A percentile compares a stretch with the other conserved stretches of the same genome.
Conservation (phyloP, 2,329 filamentous ascomycete species). For the Fusarium sp. region DNA sequence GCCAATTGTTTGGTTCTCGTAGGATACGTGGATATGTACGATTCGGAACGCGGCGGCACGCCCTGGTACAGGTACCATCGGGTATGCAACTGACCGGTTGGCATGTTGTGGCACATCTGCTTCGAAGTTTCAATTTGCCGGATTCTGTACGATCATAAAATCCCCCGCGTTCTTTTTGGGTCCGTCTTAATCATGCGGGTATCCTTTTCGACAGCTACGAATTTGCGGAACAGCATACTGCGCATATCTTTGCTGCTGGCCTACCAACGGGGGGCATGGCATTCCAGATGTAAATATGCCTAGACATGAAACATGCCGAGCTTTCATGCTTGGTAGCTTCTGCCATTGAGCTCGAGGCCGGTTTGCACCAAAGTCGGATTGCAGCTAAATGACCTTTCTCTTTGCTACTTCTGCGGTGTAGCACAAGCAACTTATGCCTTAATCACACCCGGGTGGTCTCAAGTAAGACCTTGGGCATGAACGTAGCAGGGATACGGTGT, state of each 20-base stretch:
- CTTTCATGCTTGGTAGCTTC: neutral
- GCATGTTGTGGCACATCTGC: constrained; percentile 9
- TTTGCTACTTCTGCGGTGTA: neutral
- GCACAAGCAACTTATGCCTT: neutral
- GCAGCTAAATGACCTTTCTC: neutral
- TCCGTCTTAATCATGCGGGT: neutral
- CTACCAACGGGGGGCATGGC: neutral
- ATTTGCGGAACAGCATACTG: neutral
- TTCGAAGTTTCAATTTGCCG: constrained; percentile 1
- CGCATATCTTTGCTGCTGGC: neutral
- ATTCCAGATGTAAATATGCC: neutral
- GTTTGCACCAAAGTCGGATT: neutral
- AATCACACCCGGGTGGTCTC: neutral
- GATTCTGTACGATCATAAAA: constrained; percentile 2
- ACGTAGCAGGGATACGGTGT: neutral
- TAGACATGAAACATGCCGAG: neutral
- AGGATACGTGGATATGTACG: neutral
- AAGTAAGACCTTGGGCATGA: neutral
- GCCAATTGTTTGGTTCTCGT: neutral
- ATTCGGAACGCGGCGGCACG: constrained; percentile 12
- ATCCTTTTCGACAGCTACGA: neutral
- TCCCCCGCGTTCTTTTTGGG: too few relatives aligned
- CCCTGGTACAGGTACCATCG: constrained; percentile 10
- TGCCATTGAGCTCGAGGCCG: neutral
- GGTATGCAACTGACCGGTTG: constrained; percentile 20